These are phyloP conservation scores for Trichoderma sp. DNA, from an alignment of 2,329 filamentous ascomycete genomes.

Conservation along the genomic window DNA sequence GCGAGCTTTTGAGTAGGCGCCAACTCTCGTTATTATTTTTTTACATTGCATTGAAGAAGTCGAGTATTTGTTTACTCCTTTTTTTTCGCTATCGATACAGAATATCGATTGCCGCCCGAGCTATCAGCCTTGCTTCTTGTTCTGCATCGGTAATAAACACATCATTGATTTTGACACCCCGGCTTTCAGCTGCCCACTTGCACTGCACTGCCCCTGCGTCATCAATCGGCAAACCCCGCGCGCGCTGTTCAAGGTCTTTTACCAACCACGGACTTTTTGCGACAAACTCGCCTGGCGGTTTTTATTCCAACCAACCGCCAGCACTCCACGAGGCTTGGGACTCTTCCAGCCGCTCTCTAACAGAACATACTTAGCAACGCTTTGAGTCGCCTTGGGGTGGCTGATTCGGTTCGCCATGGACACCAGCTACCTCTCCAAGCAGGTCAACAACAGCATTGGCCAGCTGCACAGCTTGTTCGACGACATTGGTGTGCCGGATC, in stretches of 20 bases:
- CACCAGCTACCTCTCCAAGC: slow-evolving; percentile 87
- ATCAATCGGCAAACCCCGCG: slow-evolving; percentile 10
- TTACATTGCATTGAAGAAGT: neutral
- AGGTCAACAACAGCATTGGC: slow-evolving; percentile 91
- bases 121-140: neutral
- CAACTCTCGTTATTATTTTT: slow-evolving; percentile 1
- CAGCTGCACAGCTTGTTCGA: slow-evolving; percentile 95
- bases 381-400: slow-evolving; percentile 9
- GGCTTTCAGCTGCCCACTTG: neutral
- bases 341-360: slow-evolving; percentile 25
- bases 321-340: neutral
- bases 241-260: neutral
- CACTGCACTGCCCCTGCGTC: neutral
- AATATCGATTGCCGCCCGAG: neutral
- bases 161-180: neutral
- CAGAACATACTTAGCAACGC: neutral
- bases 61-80: neutral
- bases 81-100: neutral
- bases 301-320: neutral
- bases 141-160: neutral
- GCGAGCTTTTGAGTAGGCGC: neutral
- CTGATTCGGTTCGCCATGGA: slow-evolving; percentile 61
- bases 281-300: neutral
- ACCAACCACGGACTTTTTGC: neutral
- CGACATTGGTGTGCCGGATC: slow-evolving; percentile 91